Evolutionary conservation across 2,329 filamentous ascomycete genomes (phyloP), one percentile per base, ranked within the genome.

Genomic region (Phyllosticta capitalensis): DNA sequence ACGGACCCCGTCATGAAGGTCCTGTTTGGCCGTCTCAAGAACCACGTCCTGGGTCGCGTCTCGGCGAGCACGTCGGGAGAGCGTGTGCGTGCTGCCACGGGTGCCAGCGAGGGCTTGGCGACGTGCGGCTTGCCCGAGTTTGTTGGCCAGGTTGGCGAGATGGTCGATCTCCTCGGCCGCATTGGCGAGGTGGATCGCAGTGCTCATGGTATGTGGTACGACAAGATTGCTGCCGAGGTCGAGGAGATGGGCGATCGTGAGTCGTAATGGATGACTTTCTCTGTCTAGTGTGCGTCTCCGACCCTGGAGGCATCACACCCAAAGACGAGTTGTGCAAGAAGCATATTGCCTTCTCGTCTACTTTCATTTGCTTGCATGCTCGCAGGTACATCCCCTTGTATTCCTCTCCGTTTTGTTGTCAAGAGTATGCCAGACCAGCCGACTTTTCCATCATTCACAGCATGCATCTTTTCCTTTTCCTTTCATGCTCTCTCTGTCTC

Each of bases 311-410:
- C 52, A 87, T 95, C 62, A 90, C 90, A 5, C 76, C 86, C 0
- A 76, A 61, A 90, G 90, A 1, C 75, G 86, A 6, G 68, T 81
- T 51, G 78, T 92, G 6, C 79, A 92, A 9, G 91, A 95, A 71
- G 83, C 86, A 30, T 91, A 86, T 0, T 92, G 89, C 74, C 77
- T 87, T 68, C 78, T 83, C 5, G 77, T 91, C 55, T 81, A 87
- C 3, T 78, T 95, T 64, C 90, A 95, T 74, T 95, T 95, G 89
- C 76, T 94, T n/a, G 38, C 30, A 10, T 14, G 14, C 38, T 51
- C 80, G 95, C 9, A 89, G 92, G 65, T 83, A 94, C 19, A 90
- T 90, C 54, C 90, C 95, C 68, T 92, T 95, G 63, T 90, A 95
- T 74, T 92, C 95, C 74, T 69, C 95, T 60, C 24, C 24, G 3